A percentile compares a stretch with the other conserved stretches of the same genome.
Conservation (phyloP, 495 filamentous ascomycete species). For the Aspergillus diversus region DNA sequence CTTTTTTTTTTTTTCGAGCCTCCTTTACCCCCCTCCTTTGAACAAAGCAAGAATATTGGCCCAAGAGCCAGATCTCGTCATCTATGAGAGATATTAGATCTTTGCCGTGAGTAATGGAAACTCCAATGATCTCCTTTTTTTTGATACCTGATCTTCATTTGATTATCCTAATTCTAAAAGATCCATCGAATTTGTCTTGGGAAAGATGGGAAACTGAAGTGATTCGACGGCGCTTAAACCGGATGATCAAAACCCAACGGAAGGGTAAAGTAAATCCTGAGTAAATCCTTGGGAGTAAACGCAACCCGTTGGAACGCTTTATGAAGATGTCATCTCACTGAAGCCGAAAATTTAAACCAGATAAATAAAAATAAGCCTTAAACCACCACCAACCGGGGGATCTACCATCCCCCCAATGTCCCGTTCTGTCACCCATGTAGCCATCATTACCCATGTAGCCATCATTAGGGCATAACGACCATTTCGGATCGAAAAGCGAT, state of each 20-base stretch:
- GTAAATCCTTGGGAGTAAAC: slow-evolving; percentile 7
- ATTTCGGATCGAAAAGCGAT: slow-evolving; percentile 1
- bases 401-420: background rate
- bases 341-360: background rate
- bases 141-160: background rate
- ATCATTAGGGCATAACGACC: background rate
- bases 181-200: background rate
- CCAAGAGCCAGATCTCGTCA: background rate
- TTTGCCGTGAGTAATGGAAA: slow-evolving; percentile 1
- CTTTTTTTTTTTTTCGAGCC: slow-evolving; percentile 1
- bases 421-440: background rate
- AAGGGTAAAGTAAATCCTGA: slow-evolving; percentile 10
- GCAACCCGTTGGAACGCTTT: slow-evolving; percentile 17
- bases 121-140: background rate
- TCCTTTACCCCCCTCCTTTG: background rate
- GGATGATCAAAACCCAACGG: slow-evolving; percentile 17
- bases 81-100: background rate
- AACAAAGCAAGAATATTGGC: background rate
- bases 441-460: background rate
- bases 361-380: background rate
- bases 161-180: background rate
- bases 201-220: background rate
- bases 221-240: slow-evolving; percentile 21
- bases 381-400: background rate
- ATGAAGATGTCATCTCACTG: slow-evolving; percentile 9